A percentile compares a stretch with the other conserved stretches of the same genome.
phyloP scores from a whole-genome alignment of 75 land plant genomes.

The Isoetes taiwanensis region DNA sequence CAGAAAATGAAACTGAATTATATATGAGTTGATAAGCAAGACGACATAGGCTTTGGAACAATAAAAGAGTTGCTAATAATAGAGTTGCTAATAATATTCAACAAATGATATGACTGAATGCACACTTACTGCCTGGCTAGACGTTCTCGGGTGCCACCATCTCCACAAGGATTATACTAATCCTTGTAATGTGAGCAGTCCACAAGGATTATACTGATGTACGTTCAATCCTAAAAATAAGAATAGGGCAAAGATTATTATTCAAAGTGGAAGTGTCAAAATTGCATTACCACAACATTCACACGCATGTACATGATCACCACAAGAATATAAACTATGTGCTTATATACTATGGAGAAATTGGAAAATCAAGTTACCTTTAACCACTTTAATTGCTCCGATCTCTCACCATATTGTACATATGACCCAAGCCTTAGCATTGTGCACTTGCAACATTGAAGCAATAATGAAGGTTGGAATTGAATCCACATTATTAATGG shows the following conservation, averaged over 20 bases:
- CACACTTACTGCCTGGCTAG: conserved; percentile 33
- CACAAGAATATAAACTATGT: conserved; percentile 50
- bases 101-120: not conserved
- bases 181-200: no score
- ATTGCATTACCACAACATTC: conserved; percentile 63
- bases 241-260: no score
- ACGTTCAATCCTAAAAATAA: conserved; percentile 48
- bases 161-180: conserved; percentile 42
- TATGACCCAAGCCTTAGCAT: conserved; percentile 92
- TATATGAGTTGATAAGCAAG: no score
- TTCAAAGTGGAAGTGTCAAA: no score
- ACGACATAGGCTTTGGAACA: conserved; percentile 68
- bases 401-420: conserved; percentile 49
- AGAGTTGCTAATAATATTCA: no score
- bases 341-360: conserved; percentile 32
- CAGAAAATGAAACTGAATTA: no score
- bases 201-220: no score
- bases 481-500: conserved; percentile 76
- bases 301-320: conserved; percentile 94
- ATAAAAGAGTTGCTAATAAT: conserved; percentile 26
- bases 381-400: conserved; percentile 80
- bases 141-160: conserved; percentile 83
- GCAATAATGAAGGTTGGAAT: conserved; percentile 87
- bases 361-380: conserved; percentile 29
- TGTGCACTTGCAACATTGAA: conserved; percentile 91